phyloP scores from a whole-genome alignment of 495 filamentous ascomycete genomes.

The Penicillium egyptiacum region DNA sequence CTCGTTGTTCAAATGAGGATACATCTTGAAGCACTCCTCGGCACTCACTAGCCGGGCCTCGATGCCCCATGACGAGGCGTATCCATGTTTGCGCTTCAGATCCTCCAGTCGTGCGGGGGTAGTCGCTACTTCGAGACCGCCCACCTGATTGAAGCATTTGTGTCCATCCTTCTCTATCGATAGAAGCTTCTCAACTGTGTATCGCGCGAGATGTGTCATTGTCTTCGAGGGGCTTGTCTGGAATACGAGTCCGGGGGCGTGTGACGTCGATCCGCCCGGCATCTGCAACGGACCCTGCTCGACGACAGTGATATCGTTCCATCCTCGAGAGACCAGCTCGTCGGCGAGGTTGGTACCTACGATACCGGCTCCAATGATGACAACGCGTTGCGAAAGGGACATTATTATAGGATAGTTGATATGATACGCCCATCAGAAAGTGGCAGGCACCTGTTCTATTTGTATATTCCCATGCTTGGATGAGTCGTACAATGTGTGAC shows the following conservation, averaged over 20 bases:
- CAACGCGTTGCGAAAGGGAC: slow-evolving; percentile 35
- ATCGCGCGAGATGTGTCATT: slow-evolving; percentile 49
- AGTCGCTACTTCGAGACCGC: slow-evolving; percentile 52
- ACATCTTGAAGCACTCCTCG: slow-evolving; percentile 44
- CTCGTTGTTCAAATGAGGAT: slow-evolving; percentile 46
- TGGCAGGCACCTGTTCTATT: neutral
- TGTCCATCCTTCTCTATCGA: slow-evolving; percentile 42
- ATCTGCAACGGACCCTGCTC: slow-evolving; percentile 53
- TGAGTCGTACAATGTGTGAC: slow-evolving; percentile 3
- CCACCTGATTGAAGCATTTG: slow-evolving; percentile 52
- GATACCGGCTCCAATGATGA: slow-evolving; percentile 56
- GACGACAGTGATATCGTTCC: slow-evolving; percentile 53
- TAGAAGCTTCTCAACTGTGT: slow-evolving; percentile 50
- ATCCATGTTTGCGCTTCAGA: slow-evolving; percentile 53
- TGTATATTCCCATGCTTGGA: slow-evolving; percentile 1
- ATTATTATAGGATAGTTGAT: slow-evolving; percentile 11
- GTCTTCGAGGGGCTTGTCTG: slow-evolving; percentile 51
- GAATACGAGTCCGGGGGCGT: slow-evolving; percentile 54
- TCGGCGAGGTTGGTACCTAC: slow-evolving; percentile 55
- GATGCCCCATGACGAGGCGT: slow-evolving; percentile 49
- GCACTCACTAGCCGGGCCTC: slow-evolving; percentile 41
- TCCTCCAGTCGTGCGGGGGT: slow-evolving; percentile 50
- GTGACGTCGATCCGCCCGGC: slow-evolving; percentile 54
- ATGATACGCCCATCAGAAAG: neutral
- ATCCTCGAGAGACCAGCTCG: slow-evolving; percentile 51